A percentile compares a stretch with the other conserved stretches of the same genome.
These are phyloP conservation scores for Angomonas desouzai DNA, from an alignment of 208 protist genomes.

Conservation along the genomic window DNA sequence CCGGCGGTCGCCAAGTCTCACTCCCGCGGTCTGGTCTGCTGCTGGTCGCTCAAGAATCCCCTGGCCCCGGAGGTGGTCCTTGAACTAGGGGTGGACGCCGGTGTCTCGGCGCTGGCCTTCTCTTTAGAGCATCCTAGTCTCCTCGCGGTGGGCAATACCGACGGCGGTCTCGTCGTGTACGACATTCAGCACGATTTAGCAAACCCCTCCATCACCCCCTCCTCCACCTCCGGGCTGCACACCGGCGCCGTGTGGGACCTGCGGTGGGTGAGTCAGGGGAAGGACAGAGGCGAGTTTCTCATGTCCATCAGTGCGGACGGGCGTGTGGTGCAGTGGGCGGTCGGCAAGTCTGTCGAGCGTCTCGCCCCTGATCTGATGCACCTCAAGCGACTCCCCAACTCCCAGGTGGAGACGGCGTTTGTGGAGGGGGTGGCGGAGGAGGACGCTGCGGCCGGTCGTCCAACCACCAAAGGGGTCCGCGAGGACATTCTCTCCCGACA, in stretches of 20 bases:
- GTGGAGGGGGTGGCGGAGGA: slow-evolving; percentile 56
- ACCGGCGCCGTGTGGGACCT: slow-evolving; percentile 94
- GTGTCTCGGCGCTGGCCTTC: slow-evolving; percentile 91
- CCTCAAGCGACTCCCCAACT: slow-evolving; percentile 84
- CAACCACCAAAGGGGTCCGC: slow-evolving; percentile 8
- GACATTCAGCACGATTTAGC: slow-evolving; percentile 86
- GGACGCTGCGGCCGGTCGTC: slow-evolving; percentile 36
- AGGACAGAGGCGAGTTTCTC: slow-evolving; percentile 89
- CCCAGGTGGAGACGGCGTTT: slow-evolving; percentile 61
- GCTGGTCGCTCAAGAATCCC: slow-evolving; percentile 97
- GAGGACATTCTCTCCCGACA: slow-evolving; percentile 91
- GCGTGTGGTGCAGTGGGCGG: slow-evolving; percentile 93
- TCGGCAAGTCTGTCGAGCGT: slow-evolving; percentile 92
- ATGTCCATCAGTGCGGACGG: slow-evolving; percentile 96
- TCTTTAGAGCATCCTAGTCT: slow-evolving; percentile 89
- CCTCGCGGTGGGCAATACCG: slow-evolving; percentile 90
- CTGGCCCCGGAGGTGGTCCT: slow-evolving; percentile 88
- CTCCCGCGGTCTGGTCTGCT: slow-evolving; percentile 86
- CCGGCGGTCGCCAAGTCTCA: neutral
- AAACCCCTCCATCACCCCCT: slow-evolving; percentile 60
- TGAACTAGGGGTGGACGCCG: slow-evolving; percentile 57
- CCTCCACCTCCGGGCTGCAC: slow-evolving; percentile 79
- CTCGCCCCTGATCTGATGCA: slow-evolving; percentile 90
- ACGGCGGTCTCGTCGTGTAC: slow-evolving; percentile 92
- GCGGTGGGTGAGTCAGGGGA: slow-evolving; percentile 88